These are phyloP conservation scores for Gliomastix tumulicola DNA, from an alignment of 2,329 filamentous ascomycete species.

Conservation along the genomic window DNA sequence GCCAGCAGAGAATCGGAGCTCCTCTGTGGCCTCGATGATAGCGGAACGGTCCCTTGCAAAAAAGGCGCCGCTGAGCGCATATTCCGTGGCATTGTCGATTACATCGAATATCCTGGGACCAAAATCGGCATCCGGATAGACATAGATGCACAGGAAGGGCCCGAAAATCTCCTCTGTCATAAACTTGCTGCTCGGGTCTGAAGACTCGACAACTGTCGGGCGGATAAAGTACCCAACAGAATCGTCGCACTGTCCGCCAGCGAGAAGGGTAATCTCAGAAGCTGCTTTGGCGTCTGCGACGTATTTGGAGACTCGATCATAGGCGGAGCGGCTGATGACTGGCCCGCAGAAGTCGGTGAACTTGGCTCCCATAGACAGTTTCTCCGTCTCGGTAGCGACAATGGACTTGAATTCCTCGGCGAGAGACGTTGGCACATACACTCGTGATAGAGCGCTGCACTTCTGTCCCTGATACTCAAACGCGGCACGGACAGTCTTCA, in stretches of 20 bases:
- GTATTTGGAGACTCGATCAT: constrained; percentile 32
- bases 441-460: constrained; percentile 40
- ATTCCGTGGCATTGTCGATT: neutral
- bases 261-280: constrained; percentile 29
- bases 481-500: constrained; percentile 37
- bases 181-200: constrained; percentile 25
- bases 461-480: constrained; percentile 47
- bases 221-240: constrained; percentile 35
- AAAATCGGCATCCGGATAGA: constrained; percentile 32
- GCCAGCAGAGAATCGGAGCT: constrained; percentile 58
- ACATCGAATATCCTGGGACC: constrained; percentile 1
- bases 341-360: constrained; percentile 35
- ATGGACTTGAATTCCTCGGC: constrained; percentile 21
- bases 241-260: constrained; percentile 35
- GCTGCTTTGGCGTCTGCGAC: constrained; percentile 39
- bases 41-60: constrained; percentile 59
- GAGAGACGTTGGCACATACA: constrained; percentile 46
- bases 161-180: constrained; percentile 42
- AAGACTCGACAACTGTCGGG: constrained; percentile 36
- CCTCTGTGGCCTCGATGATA: constrained; percentile 56
- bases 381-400: neutral
- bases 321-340: constrained; percentile 39
- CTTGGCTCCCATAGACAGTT: constrained; percentile 18
- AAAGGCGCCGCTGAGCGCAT: constrained; percentile 57
- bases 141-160: constrained; percentile 34